A percentile compares a stretch with the other conserved stretches of the same genome.
These are phyloP conservation scores for Claviceps sp. DNA, from an alignment of 2,329 filamentous ascomycete genomes.

Conservation along the genomic window DNA sequence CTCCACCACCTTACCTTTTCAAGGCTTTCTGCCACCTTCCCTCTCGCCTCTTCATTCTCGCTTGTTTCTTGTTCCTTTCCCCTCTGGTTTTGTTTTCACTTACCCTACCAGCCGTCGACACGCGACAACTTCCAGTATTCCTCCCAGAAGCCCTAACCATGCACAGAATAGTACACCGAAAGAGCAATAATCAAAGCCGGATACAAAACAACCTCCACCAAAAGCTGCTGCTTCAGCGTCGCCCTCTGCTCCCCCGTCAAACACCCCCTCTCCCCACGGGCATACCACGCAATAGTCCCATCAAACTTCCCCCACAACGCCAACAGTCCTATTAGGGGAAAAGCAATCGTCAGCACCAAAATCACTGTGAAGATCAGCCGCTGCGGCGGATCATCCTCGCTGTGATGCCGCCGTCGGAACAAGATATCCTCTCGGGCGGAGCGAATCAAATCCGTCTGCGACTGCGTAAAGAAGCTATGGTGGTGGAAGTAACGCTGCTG, in stretches of 20 bases:
- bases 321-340: constrained; percentile 35
- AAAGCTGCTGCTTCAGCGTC: constrained; percentile 23
- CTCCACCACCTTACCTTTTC: background rate
- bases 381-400: constrained; percentile 17
- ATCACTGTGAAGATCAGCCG: constrained; percentile 25
- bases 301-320: constrained; percentile 32
- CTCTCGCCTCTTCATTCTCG: background rate
- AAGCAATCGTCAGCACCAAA: constrained; percentile 22
- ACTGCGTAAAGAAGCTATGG: constrained; percentile 14
- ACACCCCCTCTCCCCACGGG: constrained; percentile 28
- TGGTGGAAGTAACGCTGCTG: constrained; percentile 5
- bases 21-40: background rate
- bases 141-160: background rate
- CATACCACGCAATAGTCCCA: constrained; percentile 33
- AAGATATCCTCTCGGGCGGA: constrained; percentile 18
- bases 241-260: constrained; percentile 21
- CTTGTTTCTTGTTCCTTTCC: background rate
- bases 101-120: background rate
- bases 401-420: constrained; percentile 15
- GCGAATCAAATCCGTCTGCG: constrained; percentile 18
- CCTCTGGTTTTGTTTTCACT: background rate
- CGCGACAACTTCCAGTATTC: too few relatives aligned
- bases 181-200: constrained; percentile 18
- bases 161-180: constrained; percentile 18
- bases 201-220: constrained; percentile 21